Evolutionary conservation across 2,329 filamentous ascomycete species (phyloP).

Genomic region (Pyrenophora teres): DNA sequence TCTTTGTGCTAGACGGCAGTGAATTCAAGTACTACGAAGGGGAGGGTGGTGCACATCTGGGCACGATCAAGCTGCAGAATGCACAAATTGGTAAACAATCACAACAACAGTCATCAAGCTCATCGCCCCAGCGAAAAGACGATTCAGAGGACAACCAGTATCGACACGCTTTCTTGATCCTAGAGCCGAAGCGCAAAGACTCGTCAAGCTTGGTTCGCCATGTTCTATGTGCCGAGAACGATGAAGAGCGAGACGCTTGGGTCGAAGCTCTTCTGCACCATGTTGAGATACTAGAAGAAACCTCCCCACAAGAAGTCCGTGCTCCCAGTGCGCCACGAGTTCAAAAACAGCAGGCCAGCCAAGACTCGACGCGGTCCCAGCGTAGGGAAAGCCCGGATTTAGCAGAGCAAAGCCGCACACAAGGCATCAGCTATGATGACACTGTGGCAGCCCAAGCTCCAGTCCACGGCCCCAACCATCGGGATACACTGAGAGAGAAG

Average conservation of each 20-base stretch:
- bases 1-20: conserved; percentile 71
- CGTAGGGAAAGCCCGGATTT: conserved; percentile 48
- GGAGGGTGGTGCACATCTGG: conserved; percentile 85
- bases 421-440: conserved; percentile 61
- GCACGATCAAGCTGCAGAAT: conserved; percentile 87
- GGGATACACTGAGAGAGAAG: conserved; percentile 28
- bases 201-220: conserved; percentile 86
- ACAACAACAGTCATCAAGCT: conserved; percentile 58
- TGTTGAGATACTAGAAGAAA: conserved; percentile 71
- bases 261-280: conserved; percentile 88
- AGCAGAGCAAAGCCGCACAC: conserved; percentile 45
- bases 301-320: conserved; percentile 53
- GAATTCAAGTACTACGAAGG: conserved; percentile 89
- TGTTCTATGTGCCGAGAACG: conserved; percentile 93
- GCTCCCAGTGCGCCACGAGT: conserved; percentile 24
- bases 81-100: conserved; percentile 96
- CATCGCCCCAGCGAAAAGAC: conserved; percentile 65
- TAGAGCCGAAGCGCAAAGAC: conserved; percentile 97
- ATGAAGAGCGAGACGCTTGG: conserved; percentile 90
- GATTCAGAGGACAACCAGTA: conserved; percentile 93
- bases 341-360: conserved; percentile 49
- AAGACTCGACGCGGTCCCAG: conserved; percentile 35
- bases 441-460: conserved; percentile 63
- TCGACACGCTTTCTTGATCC: conserved; percentile 89
- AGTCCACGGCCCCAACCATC: conserved; percentile 52